Conservation (phyloP, 73 alveolate species). For the Diophrys appendiculata region DNA sequence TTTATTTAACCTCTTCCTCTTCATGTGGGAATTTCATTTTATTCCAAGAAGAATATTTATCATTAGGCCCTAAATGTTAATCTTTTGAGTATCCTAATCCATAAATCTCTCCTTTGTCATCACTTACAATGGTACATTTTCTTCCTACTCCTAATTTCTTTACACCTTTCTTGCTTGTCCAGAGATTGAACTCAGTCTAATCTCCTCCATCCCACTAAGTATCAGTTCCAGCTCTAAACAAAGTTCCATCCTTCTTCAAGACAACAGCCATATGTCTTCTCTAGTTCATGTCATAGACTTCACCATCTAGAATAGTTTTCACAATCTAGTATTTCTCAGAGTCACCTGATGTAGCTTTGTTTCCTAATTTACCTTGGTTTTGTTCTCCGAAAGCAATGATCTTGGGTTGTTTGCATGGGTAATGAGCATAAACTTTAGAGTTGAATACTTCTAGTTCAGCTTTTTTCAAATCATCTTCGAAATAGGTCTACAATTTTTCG, state of each 20-base stretch:
- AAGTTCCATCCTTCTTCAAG: slow-evolving; percentile 7
- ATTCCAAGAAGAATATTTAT: background rate
- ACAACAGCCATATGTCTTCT: slow-evolving; percentile 10
- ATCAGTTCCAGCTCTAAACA: slow-evolving; percentile 9
- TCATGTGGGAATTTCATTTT: slow-evolving; percentile 37
- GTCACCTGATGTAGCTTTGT: slow-evolving; percentile 1
- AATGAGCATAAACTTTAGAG: slow-evolving; percentile 26
- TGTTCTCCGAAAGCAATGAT: slow-evolving; percentile 51
- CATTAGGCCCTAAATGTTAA: slow-evolving; percentile 31
- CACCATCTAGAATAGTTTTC: slow-evolving; percentile 11
- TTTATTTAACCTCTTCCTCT: slow-evolving; percentile 46
- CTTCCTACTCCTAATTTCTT: slow-evolving; percentile 25
- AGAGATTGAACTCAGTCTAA: background rate
- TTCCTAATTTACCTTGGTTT: slow-evolving; percentile 26
- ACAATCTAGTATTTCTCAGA: background rate
- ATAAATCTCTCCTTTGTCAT: slow-evolving; percentile 37
- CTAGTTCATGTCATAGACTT: slow-evolving; percentile 6
- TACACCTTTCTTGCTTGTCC: slow-evolving; percentile 1
- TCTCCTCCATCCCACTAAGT: background rate
- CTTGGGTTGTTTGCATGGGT: slow-evolving; percentile 26
- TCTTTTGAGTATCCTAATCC: slow-evolving; percentile 36
- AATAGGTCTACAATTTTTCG: slow-evolving; percentile 6
- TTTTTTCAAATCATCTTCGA: slow-evolving; percentile 31
- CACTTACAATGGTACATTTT: slow-evolving; percentile 11
- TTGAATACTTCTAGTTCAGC: slow-evolving; percentile 10